Evolutionary conservation across 2,329 filamentous ascomycete genomes (phyloP).

Genomic region (Fusarium udum): DNA sequence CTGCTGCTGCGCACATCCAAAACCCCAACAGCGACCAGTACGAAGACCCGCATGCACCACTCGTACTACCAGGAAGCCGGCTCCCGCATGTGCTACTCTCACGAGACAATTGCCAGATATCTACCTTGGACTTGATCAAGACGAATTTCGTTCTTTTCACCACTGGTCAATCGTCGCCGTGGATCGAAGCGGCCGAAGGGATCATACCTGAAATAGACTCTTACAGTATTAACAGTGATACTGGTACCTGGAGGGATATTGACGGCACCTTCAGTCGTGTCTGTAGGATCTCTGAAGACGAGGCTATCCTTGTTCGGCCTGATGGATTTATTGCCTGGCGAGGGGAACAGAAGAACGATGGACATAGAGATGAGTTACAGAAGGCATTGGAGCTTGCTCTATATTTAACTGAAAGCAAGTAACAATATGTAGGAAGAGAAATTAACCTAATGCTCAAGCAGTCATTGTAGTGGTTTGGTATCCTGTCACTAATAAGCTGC

Average conservation of each 20-base stretch:
- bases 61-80: neutral
- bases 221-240: fast-evolving
- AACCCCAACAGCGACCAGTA: neutral
- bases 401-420: fast-evolving
- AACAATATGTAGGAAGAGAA: neutral
- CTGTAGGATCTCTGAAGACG: neutral
- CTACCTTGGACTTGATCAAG: neutral
- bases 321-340: neutral
- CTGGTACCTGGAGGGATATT: fast-evolving
- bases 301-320: neutral
- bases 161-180: neutral
- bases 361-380: neutral
- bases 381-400: neutral
- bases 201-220: neutral
- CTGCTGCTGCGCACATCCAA: neutral
- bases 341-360: neutral
- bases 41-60: neutral
- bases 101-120: neutral
- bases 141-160: neutral
- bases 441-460: too few relatives aligned
- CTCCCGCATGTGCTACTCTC: neutral
- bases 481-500: too few relatives aligned
- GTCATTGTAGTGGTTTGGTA: too few relatives aligned
- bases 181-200: neutral
- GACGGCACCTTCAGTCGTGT: neutral